Evolutionary conservation across 2,329 filamentous ascomycete genomes (phyloP).

Genomic region (Scopulariopsis brevicaulis): DNA sequence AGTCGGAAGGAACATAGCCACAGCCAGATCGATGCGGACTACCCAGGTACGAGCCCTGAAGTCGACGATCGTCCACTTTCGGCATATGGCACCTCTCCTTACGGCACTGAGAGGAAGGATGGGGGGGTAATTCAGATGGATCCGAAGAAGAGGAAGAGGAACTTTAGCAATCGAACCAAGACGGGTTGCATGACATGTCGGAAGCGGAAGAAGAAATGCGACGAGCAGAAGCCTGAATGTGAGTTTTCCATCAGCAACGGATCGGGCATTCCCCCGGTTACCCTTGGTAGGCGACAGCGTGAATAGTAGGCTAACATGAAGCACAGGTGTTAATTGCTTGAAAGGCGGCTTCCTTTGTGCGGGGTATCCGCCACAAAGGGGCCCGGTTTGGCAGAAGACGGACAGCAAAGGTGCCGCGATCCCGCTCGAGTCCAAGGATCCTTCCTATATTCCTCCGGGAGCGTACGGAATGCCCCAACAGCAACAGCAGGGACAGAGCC

Average conservation of each 20-base stretch:
- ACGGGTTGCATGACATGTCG: constrained; percentile 91
- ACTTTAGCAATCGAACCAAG: constrained; percentile 93
- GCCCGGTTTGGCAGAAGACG: constrained; percentile 63
- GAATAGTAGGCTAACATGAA: background rate
- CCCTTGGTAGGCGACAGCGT: background rate
- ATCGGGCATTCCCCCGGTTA: background rate
- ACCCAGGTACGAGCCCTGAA: constrained; percentile 41
- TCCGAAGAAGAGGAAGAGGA: constrained; percentile 60
- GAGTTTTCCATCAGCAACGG: constrained; percentile 25
- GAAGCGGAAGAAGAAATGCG: constrained; percentile 93
- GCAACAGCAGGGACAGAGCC: background rate
- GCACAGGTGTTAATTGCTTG: constrained; percentile 75
- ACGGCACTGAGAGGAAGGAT: constrained; percentile 34
- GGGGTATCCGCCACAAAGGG: constrained; percentile 75
- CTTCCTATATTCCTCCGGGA: constrained; percentile 47
- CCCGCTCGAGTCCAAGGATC: constrained; percentile 76
- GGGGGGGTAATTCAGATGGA: constrained; percentile 43
- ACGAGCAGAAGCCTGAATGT: constrained; percentile 90
- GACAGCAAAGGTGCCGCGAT: constrained; percentile 57
- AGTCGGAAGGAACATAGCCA: constrained; percentile 30
- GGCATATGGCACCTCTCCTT: constrained; percentile 25
- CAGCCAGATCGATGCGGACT: constrained; percentile 26
- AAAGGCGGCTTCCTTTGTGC: constrained; percentile 85
- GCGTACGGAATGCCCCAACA: constrained; percentile 51
- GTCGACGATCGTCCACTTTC: constrained; percentile 34